Base-by-base conservation (phyloP, 2,329 filamentous ascomycete species). In the Plenodomus biglobosus region DNA sequence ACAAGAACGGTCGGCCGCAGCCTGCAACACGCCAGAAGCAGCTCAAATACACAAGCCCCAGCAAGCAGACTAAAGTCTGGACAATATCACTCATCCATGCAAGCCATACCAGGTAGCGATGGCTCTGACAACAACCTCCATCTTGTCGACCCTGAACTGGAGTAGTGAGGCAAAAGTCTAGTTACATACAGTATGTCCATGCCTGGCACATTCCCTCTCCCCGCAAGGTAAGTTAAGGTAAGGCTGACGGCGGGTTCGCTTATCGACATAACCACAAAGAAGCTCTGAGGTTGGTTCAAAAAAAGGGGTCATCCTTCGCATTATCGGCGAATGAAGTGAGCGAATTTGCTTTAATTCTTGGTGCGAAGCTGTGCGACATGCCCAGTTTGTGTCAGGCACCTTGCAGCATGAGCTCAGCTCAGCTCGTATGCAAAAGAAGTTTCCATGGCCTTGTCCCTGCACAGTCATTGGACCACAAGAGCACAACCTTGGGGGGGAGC, bases 1-100 rank as follows among this genome's bases (percentile, higher is more conserved):
- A 49, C 54, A 46, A 51, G 42, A 58, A 58, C 50, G 56, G 58
- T 50, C 45, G 49, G 55, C 53, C 47, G 42, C 36, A 51, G 54
- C 41, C 46, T 59, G 48, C 57, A 56, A 42, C 54, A 40, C 40
- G 24, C 37, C 24, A 17, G 38, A 32, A 32, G 27, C 27, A 15
- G 27, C 27, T 8, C 27, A 34, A 42, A 38, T 48, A 40, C 30
- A 38, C 16, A 22, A 24, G 22, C 30, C 38, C 40, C 49, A 45
- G 52, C 50, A 39, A 55, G 42, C 40, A 55, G 44, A 22, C 34
- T 18, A 36, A 11, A 32, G 6, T 32, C 27, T 15, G 13, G 27
- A 15, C 13, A 43, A 39, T 30, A 35, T n/a, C 35, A 18, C 39
- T 48, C 52, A 42, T 55, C 47, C 20, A 50, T 54, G 30, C 42